phyloP scores from a whole-genome alignment of 768 basidiomycete species.

The Psilocybe sp. region DNA sequence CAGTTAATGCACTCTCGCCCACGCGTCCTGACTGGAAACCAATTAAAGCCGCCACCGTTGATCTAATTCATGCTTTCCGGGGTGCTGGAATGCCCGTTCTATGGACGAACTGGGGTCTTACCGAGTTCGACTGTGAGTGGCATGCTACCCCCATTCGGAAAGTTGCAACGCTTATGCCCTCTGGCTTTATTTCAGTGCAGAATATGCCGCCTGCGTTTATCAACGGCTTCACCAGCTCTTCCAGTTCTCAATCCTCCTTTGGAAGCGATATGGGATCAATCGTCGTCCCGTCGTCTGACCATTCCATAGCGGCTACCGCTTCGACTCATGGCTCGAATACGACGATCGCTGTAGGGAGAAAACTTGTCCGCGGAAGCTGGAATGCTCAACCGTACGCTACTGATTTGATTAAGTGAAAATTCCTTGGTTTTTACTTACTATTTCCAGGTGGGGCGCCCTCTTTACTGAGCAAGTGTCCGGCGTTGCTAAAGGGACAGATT shows the following conservation, averaged over 20 bases:
- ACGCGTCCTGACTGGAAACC: background rate
- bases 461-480: slow-evolving; percentile 25
- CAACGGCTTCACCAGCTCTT: slow-evolving; percentile 26
- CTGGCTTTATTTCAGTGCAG: slow-evolving; percentile 13
- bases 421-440: background rate
- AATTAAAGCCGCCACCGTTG: slow-evolving; percentile 22
- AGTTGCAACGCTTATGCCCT: background rate
- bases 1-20: background rate
- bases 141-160: background rate
- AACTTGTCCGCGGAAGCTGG: slow-evolving; percentile 28
- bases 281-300: slow-evolving; percentile 18
- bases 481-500: slow-evolving; percentile 28
- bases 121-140: slow-evolving; percentile 27
- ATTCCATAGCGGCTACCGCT: slow-evolving; percentile 17
- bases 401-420: background rate
- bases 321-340: slow-evolving; percentile 18
- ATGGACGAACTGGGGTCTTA: slow-evolving; percentile 32
- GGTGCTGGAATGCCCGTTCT: slow-evolving; percentile 26
- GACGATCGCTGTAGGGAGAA: slow-evolving; percentile 26
- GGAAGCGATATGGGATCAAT: slow-evolving; percentile 32
- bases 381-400: slow-evolving; percentile 27
- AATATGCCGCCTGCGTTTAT: slow-evolving; percentile 30
- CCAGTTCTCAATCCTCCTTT: slow-evolving; percentile 25
- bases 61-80: slow-evolving; percentile 28
- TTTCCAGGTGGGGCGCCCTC: slow-evolving; percentile 23